A percentile compares a stretch with the other conserved stretches of the same genome.
phyloP scores from a whole-genome alignment of 768 basidiomycete genomes.

The Xerocomus brunneocitrinus region DNA sequence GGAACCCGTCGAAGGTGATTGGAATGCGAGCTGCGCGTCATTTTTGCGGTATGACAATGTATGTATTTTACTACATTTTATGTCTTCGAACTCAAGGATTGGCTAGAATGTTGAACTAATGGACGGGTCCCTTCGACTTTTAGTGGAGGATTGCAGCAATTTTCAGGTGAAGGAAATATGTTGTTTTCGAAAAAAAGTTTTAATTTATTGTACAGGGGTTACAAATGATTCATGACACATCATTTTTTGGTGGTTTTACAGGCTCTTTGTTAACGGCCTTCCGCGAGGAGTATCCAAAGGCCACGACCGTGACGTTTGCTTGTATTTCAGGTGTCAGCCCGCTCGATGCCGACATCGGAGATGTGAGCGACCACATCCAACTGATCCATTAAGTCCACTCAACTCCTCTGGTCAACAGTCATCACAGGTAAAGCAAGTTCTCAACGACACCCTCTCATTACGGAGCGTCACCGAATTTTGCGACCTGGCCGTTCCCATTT shows the following conservation, averaged over 20 bases:
- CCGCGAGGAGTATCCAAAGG: slow-evolving; percentile 64
- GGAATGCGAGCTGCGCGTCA: slow-evolving; percentile 47
- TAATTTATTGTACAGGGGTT: slow-evolving; percentile 46
- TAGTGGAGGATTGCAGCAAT: slow-evolving; percentile 72
- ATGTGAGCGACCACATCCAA: slow-evolving; percentile 37
- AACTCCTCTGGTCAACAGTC: slow-evolving; percentile 25
- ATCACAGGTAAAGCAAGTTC: slow-evolving; percentile 36
- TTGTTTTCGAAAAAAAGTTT: neutral
- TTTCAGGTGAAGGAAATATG: slow-evolving; percentile 48
- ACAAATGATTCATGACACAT: slow-evolving; percentile 60
- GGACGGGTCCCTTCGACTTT: slow-evolving; percentile 61
- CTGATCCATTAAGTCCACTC: neutral
- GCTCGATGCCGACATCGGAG: slow-evolving; percentile 30
- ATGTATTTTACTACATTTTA: slow-evolving; percentile 10
- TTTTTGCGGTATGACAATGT: slow-evolving; percentile 59
- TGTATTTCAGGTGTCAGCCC: slow-evolving; percentile 47
- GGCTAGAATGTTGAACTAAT: slow-evolving; percentile 57
- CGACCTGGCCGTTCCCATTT: slow-evolving; percentile 48
- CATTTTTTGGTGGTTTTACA: slow-evolving; percentile 63
- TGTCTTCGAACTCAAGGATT: neutral
- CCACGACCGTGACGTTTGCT: slow-evolving; percentile 54
- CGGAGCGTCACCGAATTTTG: slow-evolving; percentile 46
- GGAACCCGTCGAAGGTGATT: slow-evolving; percentile 49
- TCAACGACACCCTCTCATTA: slow-evolving; percentile 64
- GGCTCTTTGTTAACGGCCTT: slow-evolving; percentile 53